Evolutionary conservation across 164 flowering plant genomes (phyloP), one percentile per base, ranked within the genome.

Genomic region (Liriodendron chinense): DNA sequence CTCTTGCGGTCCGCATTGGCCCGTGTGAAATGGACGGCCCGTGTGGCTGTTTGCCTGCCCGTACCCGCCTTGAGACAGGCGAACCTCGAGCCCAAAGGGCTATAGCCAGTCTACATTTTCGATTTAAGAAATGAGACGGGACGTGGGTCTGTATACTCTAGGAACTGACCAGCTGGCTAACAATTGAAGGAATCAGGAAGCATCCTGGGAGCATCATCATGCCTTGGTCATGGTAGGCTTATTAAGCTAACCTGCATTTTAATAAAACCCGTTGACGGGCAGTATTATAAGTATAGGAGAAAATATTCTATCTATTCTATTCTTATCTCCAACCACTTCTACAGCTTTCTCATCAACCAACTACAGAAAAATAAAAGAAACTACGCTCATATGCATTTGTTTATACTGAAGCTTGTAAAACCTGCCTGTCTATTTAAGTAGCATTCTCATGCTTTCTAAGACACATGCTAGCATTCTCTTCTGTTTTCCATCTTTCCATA

Each of bases 121-220:
- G 49, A 53, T 69, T 77, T 63, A 82, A 74, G n/a, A 74, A 82
- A 59, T n/a, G 18, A 47, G 21, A 70, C 43, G 70, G 78, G 77
- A 81, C 77, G 77, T 78, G 81, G 82, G 76, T 65, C 74, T 74
- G 72, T 77, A 61, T 48, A 77, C 72, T 73, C 49, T 3, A 63
- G 75, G 73, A 74, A 69, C 74, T 65, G 72, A 69, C 77, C 71
- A 72, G 84, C 80, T 79, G 82, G 80, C 78, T 77, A 73, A 78
- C 75, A 81, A 73, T 72, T 73, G 65, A 78, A 78, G 81, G 81
- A 81, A 69, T 80, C 80, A 77, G 79, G 91, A 89, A 91, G 78
- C 84, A 87, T 85, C 92, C 80, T 76, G 79, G 91, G 88, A 91
- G 78, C 84, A 87, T 85, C 92, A 72, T 87, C 92, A 79, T 72